Conservation (phyloP, 345 rosid genomes). For the Eucalyptus camaldulensis region DNA sequence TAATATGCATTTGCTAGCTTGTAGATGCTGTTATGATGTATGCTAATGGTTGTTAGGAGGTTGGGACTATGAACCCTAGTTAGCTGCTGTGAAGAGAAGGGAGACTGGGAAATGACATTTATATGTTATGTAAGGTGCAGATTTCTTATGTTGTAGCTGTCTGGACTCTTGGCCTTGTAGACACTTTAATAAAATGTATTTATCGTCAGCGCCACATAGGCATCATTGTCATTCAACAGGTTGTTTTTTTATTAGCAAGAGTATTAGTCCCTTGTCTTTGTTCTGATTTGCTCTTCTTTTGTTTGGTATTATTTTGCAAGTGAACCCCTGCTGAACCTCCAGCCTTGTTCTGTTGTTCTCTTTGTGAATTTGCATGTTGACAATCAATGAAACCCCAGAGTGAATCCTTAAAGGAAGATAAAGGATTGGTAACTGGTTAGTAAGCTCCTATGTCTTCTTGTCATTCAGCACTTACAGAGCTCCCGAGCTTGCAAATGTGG, state of each 20-base stretch:
- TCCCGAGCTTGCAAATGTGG: neutral
- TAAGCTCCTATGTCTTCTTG: neutral
- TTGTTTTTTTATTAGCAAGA: neutral
- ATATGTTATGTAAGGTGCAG: neutral
- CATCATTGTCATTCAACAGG: neutral
- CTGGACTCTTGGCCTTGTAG: neutral
- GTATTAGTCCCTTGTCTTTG: neutral
- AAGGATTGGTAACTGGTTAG: neutral
- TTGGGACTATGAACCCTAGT: neutral
- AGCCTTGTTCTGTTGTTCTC: neutral
- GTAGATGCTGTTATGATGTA: neutral
- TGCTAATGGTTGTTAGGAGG: neutral
- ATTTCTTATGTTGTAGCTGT: neutral
- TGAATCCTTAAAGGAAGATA: neutral
- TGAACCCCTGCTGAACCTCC: neutral
- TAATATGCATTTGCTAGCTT: neutral
- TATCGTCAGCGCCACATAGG: neutral
- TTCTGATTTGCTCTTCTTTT: neutral
- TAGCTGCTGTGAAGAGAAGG: neutral
- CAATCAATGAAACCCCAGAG: neutral
- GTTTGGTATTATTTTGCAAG: neutral
- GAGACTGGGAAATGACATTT: neutral
- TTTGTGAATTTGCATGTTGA: neutral
- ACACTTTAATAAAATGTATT: neutral
- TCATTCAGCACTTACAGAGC: neutral